phyloP scores from a whole-genome alignment of 148 eudicot species.

The Cornus controversa region DNA sequence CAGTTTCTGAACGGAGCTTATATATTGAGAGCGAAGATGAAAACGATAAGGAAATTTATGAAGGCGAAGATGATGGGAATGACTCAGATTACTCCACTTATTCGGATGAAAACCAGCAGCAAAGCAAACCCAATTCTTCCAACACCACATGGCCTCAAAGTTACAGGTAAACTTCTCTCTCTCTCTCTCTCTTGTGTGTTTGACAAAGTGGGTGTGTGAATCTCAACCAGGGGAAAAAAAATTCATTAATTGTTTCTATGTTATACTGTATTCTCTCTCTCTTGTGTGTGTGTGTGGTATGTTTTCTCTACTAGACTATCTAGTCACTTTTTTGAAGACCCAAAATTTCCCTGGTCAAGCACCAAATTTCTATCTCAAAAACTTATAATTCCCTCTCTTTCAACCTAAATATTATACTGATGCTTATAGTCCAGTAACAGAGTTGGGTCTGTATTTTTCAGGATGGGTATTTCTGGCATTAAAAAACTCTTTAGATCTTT shows the following conservation, averaged over 20 bases:
- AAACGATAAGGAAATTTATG: constrained; percentile 29
- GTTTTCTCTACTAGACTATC: no score
- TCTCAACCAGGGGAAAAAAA: no score
- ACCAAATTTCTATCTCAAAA: no score
- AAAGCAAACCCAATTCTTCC: constrained; percentile 61
- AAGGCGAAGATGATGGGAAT: constrained; percentile 44
- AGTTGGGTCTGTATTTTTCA: neutral
- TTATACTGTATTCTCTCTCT: no score
- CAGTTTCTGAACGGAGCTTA: constrained; percentile 53
- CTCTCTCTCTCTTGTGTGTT: neutral
- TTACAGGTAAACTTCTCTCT: constrained; percentile 55
- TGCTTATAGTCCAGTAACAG: neutral
- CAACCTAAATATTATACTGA: neutral
- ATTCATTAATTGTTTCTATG: no score
- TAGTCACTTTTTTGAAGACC: neutral
- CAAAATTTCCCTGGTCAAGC: neutral
- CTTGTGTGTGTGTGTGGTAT: no score
- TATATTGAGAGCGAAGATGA: constrained; percentile 81
- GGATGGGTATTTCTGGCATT: neutral
- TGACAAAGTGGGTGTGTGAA: no score
- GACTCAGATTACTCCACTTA: constrained; percentile 59
- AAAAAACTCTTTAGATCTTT: neutral
- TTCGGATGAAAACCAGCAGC: constrained; percentile 35
- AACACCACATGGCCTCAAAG: constrained; percentile 87
- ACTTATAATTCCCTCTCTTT: no score